Evolutionary conservation across 805 yeast species (phyloP), one percentile per base, ranked within the genome.

Genomic region (Barnettozyma wickerhamii): DNA sequence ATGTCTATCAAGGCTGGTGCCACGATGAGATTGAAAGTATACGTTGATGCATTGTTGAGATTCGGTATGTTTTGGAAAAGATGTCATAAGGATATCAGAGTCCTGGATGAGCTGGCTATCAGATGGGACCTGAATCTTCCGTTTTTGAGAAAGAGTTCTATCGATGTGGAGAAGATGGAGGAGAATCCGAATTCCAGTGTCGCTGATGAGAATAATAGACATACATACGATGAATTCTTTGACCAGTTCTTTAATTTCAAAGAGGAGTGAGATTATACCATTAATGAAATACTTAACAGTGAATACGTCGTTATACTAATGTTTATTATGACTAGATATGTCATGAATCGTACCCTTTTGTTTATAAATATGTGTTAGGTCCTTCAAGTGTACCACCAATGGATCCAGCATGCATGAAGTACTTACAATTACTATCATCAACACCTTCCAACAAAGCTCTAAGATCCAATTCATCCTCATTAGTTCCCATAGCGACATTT

Each of bases 71-170:
- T 46, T 12, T 62, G 65, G 66, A 50, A 50, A 36, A 41, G 63
- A 18, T 63, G 63, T n/a, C 15, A 37, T 12, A 59, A 60, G 23
- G 65, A 63, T 32, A 42, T 63, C 6, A 47, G 52, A 28, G 59
- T 60, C 0, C 35, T 60, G 14, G 26, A 39, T 12, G 43, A 53
- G 10, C 41, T 62, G 15, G 58, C 65, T 2, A 42, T 37, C 10
- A 49, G 52, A 39, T 62, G 67, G 66, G 35, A 44, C 5, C 19
- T 51, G 7, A 30, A 37, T 19, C 17, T 41, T 15, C 38, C 46
- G 13, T 40, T 19, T 14, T 19, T 41, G 35, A 37, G 33, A 14
- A 14, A 20, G 9, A 35, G 37, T 18, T 17, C 32, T 15, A 18
- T 19, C 14, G n/a, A 31, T 5, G 21, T 29, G 18, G 18, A 26